These are phyloP conservation scores for Tolypocladium guangdongense DNA, from an alignment of 2,329 filamentous ascomycete genomes.

Conservation along the genomic window DNA sequence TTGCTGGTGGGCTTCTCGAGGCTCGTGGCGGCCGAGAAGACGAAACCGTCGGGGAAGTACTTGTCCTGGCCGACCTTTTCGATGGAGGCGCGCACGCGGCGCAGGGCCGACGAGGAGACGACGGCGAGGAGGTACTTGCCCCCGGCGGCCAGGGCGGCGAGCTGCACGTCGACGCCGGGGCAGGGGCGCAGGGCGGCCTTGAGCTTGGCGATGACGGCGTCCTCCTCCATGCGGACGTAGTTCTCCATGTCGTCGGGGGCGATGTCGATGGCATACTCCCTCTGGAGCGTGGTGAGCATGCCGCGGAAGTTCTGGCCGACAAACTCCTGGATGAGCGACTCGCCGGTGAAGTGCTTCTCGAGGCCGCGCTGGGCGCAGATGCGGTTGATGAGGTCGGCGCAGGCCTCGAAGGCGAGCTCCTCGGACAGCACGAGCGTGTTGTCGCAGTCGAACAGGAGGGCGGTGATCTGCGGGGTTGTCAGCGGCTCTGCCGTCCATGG, in stretches of 20 bases:
- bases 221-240: constrained; percentile 70
- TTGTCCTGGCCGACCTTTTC: constrained; percentile 69
- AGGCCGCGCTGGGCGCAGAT: constrained; percentile 60
- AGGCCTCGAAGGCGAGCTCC: constrained; percentile 83
- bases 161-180: constrained; percentile 53
- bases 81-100: constrained; percentile 66
- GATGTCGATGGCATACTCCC: constrained; percentile 66
- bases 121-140: constrained; percentile 66
- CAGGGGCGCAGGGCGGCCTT: constrained; percentile 57
- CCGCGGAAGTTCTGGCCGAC: constrained; percentile 92
- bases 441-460: constrained; percentile 69
- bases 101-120: constrained; percentile 69
- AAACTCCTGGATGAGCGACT: constrained; percentile 72
- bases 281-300: constrained; percentile 70
- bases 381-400: constrained; percentile 79
- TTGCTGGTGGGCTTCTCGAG: constrained; percentile 75
- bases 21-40: constrained; percentile 76
- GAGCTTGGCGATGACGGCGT: constrained; percentile 74
- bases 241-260: constrained; percentile 54
- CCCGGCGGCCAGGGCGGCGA: constrained; percentile 49
- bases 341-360: constrained; percentile 61
- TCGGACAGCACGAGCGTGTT: constrained; percentile 93
- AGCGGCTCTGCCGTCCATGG: too few species aligned
- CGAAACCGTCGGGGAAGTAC: constrained; percentile 63
- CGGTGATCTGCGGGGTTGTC: constrained; percentile 50